A percentile compares a stretch with the other conserved stretches of the same genome.
Evolutionary conservation across 1,139 yeast species (phyloP).

Genomic region (Debaryomyces psychrophilus): DNA sequence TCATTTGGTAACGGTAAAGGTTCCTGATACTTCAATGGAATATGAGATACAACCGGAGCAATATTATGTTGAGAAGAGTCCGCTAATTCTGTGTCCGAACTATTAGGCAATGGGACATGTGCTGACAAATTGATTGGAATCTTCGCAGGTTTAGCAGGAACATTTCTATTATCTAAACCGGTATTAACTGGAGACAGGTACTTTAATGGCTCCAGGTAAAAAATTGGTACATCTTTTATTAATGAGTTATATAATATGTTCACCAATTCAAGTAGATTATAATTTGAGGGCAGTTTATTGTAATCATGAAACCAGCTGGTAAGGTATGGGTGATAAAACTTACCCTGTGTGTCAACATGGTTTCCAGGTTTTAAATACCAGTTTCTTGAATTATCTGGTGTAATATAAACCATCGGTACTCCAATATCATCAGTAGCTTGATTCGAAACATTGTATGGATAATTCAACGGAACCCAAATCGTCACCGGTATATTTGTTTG

Average conservation of each 20-base stretch:
- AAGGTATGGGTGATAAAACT: constrained; percentile 69
- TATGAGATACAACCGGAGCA: neutral
- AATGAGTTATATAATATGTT: constrained; percentile 44
- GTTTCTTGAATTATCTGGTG: constrained; percentile 48
- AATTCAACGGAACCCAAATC: constrained; percentile 75
- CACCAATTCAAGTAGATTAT: constrained; percentile 42
- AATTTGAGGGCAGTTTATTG: constrained; percentile 19
- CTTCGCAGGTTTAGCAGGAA: constrained; percentile 29
- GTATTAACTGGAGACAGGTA: neutral
- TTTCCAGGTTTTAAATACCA: constrained; percentile 58
- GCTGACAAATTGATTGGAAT: constrained; percentile 14
- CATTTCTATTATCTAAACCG: constrained; percentile 1
- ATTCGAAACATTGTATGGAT: constrained; percentile 45
- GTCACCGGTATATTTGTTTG: constrained; percentile 58
- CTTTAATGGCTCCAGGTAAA: neutral
- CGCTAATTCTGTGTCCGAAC: constrained; percentile 7
- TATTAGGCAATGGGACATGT: constrained; percentile 6
- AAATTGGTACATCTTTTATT: constrained; percentile 37
- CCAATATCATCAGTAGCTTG: constrained; percentile 26
- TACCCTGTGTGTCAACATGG: constrained; percentile 73
- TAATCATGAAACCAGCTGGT: constrained; percentile 54
- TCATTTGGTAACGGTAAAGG: constrained; percentile 39
- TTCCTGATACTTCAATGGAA: constrained; percentile 44
- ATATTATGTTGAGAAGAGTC: neutral
- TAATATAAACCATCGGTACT: constrained; percentile 66